Base-by-base conservation (phyloP, 331 rosid species). In the Cydonia oblonga region DNA sequence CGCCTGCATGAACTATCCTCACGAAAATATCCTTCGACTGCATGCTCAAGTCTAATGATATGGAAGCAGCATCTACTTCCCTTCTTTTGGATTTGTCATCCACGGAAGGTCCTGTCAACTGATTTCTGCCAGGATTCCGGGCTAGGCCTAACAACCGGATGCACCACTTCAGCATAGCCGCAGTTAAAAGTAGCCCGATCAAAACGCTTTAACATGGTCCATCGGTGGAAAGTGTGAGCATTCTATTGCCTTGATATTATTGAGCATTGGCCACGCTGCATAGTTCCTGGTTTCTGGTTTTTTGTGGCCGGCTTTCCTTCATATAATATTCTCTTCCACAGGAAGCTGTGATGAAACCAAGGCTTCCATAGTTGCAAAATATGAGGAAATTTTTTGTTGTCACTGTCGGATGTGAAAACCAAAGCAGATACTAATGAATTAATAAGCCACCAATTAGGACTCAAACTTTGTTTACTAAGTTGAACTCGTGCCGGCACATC, bases 1-100 rank as follows among this genome's bases (percentile, higher is more conserved):
- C 92, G 6, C 91, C 95, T 32, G 84, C 84, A 59, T 85, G 91
- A 69, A 82, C 80, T 35, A 90, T 77, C 81, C 86, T 93, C 81
- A 93, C 93, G 33, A 68, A 74, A 58, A 86, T 66, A 3, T 70
- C 71, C 57, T 76, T 85, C 5, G 89, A 82, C 23, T 23, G 42
- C 4, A 76, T 53, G 61, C 80, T 78, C 52, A 63, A 72, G 12
- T 75, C 82, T 16, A 75, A 19, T 9, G 84, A 69, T 24, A 67
- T 59, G 56, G 73, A 57, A 35, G 25, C 83, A 35, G 25, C 83
- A 3, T 7, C 74, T 20, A 20, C 42, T 65, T 58, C 76, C 82
- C 69, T 77, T 30, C 69, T 72, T 73, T 63, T 73, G 26, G 57
- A 72, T 49, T 62, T 66, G 42, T 19, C 68, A 2, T 74, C 71